Percentiles rank a stretch among this genome's conserved stretches.
Conservation (phyloP, 495 filamentous ascomycete species). For the Massariosphaeria phaeospora region DNA sequence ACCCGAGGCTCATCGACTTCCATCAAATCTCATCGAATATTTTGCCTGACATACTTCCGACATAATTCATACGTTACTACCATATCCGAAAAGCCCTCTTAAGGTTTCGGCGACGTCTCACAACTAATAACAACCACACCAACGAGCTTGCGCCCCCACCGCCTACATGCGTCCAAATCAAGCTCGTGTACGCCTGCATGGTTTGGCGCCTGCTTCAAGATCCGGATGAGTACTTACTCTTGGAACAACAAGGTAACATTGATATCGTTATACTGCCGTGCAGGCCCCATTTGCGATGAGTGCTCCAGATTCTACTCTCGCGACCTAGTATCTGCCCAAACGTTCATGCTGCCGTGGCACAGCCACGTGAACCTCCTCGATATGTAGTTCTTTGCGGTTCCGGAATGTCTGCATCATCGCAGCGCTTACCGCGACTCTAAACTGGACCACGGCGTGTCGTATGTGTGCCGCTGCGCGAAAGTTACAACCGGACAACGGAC, state of each 20-base stretch:
- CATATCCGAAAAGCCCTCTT: conserved; percentile 47
- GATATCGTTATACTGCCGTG: conserved; percentile 44
- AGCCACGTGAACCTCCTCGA: conserved; percentile 43
- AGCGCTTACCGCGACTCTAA: conserved; percentile 36
- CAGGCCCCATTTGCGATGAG: conserved; percentile 37
- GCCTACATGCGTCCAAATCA: conserved; percentile 41
- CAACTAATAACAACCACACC: conserved; percentile 37
- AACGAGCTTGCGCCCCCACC: conserved; percentile 35
- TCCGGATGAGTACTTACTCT: conserved; percentile 44
- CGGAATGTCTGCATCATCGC: conserved; percentile 38
- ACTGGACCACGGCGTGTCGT: conserved; percentile 45
- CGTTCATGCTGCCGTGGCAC: conserved; percentile 43
- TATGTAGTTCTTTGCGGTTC: conserved; percentile 41
- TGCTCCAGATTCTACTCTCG: conserved; percentile 35
- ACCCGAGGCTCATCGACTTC: too few species aligned
- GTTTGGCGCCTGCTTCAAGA: conserved; percentile 44
- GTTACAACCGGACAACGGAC: conserved; percentile 41
- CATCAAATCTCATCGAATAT: too few species aligned
- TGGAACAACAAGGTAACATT: conserved; percentile 42
- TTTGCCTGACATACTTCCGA: too few species aligned
- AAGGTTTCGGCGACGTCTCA: conserved; percentile 37
- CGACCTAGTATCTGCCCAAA: conserved; percentile 41
- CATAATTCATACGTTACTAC: too few species aligned
- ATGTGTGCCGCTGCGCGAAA: conserved; percentile 41
- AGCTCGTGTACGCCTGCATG: conserved; percentile 43